phyloP scores from a whole-genome alignment of 2,329 filamentous ascomycete species.

The Paecilomyces sp. region DNA sequence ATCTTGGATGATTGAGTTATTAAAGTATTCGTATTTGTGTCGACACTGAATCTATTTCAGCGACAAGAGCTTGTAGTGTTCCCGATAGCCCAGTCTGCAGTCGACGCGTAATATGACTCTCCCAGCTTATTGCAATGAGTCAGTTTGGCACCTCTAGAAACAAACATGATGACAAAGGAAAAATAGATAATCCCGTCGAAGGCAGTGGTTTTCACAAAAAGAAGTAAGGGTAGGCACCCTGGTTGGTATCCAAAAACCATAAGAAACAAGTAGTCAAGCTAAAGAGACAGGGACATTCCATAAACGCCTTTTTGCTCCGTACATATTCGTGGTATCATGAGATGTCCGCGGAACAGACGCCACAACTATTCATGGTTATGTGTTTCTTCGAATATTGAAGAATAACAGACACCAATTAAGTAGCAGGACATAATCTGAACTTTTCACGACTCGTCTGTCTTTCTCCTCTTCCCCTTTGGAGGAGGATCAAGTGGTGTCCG shows the following conservation, averaged over 20 bases:
- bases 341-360: not conserved
- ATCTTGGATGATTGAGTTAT: too few relatives aligned
- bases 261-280: not conserved
- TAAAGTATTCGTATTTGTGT: not conserved
- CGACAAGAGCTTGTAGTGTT: too few relatives aligned
- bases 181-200: not conserved
- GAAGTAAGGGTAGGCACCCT: not conserved
- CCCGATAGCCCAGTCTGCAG: too few relatives aligned
- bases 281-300: not conserved
- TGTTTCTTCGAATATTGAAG: not conserved
- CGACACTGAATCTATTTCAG: not conserved
- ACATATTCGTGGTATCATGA: not conserved
- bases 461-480: constrained; percentile 87
- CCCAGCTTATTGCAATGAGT: too few relatives aligned
- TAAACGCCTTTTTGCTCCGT: not conserved
- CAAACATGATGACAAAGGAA: not conserved
- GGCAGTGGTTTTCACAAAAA: not conserved
- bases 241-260: not conserved
- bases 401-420: not conserved
- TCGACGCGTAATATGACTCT: too few relatives aligned
- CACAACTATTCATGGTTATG: not conserved
- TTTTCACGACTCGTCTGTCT: constrained; percentile 36
- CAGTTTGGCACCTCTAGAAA: not conserved
- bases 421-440: not conserved
- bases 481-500: constrained; percentile 69